Conservation (phyloP, 2,329 filamentous ascomycete genomes). For the Cladobotryum protrusum region DNA sequence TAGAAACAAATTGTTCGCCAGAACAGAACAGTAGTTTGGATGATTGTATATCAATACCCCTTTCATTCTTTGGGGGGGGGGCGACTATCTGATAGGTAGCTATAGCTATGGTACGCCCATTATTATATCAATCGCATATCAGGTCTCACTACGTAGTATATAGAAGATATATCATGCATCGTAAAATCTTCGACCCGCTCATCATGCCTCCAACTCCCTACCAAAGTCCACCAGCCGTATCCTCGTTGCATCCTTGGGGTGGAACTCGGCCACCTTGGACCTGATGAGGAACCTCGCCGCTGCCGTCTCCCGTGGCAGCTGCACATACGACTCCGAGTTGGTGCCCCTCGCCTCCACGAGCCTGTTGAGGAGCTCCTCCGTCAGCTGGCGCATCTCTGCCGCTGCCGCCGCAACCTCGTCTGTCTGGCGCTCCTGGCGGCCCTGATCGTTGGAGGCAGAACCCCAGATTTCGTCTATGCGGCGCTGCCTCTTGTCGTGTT, state of each 20-base stretch:
- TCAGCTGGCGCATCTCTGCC: constrained; percentile 53
- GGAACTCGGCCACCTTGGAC: constrained; percentile 60
- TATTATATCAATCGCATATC: too few species aligned
- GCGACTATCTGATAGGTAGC: too few species aligned
- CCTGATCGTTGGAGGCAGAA: constrained; percentile 10
- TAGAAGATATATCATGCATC: too few species aligned
- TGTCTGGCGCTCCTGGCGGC: constrained; percentile 23
- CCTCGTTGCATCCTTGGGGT: constrained; percentile 55
- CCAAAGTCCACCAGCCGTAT: constrained; percentile 59
- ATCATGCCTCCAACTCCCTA: constrained; percentile 51
- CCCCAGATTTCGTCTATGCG: constrained; percentile 62
- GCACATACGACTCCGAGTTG: constrained; percentile 51
- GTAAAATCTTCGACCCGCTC: too few species aligned
- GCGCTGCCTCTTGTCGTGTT: constrained; percentile 48
- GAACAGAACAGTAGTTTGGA: too few species aligned
- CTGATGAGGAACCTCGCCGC: constrained; percentile 58
- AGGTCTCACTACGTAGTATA: too few species aligned
- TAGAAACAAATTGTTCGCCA: too few species aligned
- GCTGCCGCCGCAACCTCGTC: constrained; percentile 47
- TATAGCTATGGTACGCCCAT: too few species aligned
- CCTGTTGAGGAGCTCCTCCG: constrained; percentile 54
- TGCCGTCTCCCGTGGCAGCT: constrained; percentile 53
- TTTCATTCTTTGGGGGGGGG: too few species aligned
- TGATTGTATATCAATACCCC: too few species aligned
- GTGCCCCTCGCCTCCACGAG: constrained; percentile 49